phyloP scores from a whole-genome alignment of 2,329 filamentous ascomycete genomes.

The Boeremia exigua region DNA sequence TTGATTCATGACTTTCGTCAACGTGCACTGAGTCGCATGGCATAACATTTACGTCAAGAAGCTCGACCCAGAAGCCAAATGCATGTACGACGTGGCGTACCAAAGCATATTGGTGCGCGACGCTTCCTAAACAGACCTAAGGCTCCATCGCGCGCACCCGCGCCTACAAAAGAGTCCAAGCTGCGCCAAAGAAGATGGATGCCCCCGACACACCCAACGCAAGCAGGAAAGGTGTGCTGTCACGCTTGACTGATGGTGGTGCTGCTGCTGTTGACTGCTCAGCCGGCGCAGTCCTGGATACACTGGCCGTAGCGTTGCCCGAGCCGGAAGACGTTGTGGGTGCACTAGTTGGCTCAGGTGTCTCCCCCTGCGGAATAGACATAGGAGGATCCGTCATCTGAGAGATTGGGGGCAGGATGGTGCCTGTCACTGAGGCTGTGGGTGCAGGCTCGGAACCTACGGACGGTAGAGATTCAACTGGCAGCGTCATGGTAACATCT shows the following conservation, averaged over 20 bases:
- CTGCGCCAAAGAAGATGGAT: constrained; percentile 31
- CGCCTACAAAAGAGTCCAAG: constrained; percentile 32
- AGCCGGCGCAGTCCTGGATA: constrained; percentile 18
- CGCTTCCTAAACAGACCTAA: not conserved
- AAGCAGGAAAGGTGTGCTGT: constrained; percentile 20
- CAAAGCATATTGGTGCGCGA: not conserved
- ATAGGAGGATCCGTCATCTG: constrained; percentile 10
- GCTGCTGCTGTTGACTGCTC: constrained; percentile 30
- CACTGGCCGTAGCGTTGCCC: constrained; percentile 1
- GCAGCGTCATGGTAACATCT: constrained; percentile 4
- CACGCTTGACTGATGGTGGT: constrained; percentile 18
- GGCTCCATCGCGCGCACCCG: not conserved
- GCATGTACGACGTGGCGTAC: not conserved
- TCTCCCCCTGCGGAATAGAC: constrained; percentile 33
- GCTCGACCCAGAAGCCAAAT: not conserved
- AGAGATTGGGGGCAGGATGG: constrained; percentile 8
- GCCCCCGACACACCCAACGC: constrained; percentile 28
- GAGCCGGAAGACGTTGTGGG: constrained; percentile 3
- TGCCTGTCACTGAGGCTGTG: constrained; percentile 14
- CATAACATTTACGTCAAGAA: too few relatives aligned
- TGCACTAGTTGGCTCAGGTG: constrained; percentile 16
- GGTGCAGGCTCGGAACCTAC: constrained; percentile 3
- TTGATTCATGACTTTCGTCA: not conserved
- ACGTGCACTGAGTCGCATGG: not conserved
- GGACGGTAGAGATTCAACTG: constrained; percentile 11